These are phyloP conservation scores for Polygonum maritimum DNA, from an alignment of 148 eudicot species.

Conservation along the genomic window DNA sequence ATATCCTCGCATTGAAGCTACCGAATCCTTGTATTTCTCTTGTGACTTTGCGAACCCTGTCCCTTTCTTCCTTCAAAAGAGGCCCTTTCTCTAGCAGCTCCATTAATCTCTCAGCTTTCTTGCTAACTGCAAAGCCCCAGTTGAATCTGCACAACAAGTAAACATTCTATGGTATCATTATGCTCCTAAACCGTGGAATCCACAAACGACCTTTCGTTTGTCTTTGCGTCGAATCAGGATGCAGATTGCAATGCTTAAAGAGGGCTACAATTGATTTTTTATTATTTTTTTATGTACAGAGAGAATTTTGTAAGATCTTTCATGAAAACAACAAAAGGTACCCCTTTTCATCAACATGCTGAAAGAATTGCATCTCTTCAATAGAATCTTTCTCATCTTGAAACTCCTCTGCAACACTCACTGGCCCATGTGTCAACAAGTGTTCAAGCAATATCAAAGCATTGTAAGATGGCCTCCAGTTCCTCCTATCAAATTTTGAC, in stretches of 20 bases:
- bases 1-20: conserved; percentile 41
- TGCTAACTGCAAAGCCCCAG: conserved; percentile 79
- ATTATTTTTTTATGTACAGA: no score
- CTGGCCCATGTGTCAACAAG: conserved; percentile 89
- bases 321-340: not conserved
- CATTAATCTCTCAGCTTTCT: conserved; percentile 56
- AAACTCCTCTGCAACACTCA: conserved; percentile 74
- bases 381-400: conserved; percentile 46
- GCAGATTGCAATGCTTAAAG: no score
- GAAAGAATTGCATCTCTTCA: conserved; percentile 53
- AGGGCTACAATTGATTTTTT: no score
- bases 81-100: conserved; percentile 57
- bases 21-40: conserved; percentile 93
- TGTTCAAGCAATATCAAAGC: conserved; percentile 69
- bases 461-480: conserved; percentile 78
- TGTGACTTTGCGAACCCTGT: conserved; percentile 53
- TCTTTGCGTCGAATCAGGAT: not conserved
- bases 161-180: not conserved
- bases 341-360: conserved; percentile 85
- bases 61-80: conserved; percentile 68
- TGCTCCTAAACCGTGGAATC: not conserved
- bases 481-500: conserved; percentile 50
- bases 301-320: not conserved
- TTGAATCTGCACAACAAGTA: conserved; percentile 46
- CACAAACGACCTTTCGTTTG: not conserved